A percentile compares a stretch with the other conserved stretches of the same genome.
Conservation (phyloP, 768 basidiomycete genomes). For the Mycena kentingensis region DNA sequence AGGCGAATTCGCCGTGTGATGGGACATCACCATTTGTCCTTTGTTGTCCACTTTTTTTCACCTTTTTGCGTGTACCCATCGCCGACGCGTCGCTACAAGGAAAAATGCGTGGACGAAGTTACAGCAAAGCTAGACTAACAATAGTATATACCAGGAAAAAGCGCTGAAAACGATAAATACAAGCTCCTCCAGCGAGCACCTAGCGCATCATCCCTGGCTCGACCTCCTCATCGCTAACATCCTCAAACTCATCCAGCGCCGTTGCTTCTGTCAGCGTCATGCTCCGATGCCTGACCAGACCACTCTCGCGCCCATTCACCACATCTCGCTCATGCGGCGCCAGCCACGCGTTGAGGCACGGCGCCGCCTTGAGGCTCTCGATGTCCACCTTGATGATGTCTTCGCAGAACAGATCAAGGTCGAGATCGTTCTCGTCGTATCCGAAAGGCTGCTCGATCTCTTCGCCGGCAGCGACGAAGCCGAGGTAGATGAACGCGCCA, state of each 20-base stretch:
- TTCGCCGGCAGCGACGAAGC: constrained; percentile 71
- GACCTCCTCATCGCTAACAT: constrained; percentile 21
- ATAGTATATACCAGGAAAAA: no score
- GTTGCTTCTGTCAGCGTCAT: constrained; percentile 23
- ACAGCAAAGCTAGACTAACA: no score
- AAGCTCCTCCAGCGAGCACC: not conserved
- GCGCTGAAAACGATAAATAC: not conserved
- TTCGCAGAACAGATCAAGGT: constrained; percentile 64
- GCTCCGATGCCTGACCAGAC: constrained; percentile 13
- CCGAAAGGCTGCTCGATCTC: constrained; percentile 74
- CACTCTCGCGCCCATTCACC: not conserved
- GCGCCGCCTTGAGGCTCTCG: constrained; percentile 51
- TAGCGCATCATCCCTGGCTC: not conserved
- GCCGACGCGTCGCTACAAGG: no score
- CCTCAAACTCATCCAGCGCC: constrained; percentile 21
- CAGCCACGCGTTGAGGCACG: constrained; percentile 52
- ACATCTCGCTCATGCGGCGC: constrained; percentile 29
- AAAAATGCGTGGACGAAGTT: no score
- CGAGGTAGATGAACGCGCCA: constrained; percentile 74
- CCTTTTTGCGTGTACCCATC: no score
- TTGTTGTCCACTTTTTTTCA: no score
- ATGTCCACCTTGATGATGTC: constrained; percentile 61
- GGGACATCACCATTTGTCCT: no score
- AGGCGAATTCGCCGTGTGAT: no score
- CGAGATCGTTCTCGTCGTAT: constrained; percentile 72